These are phyloP conservation scores for Entomortierella chlamydospora DNA, from an alignment of 192 early-diverging fungal species.

Conservation along the genomic window DNA sequence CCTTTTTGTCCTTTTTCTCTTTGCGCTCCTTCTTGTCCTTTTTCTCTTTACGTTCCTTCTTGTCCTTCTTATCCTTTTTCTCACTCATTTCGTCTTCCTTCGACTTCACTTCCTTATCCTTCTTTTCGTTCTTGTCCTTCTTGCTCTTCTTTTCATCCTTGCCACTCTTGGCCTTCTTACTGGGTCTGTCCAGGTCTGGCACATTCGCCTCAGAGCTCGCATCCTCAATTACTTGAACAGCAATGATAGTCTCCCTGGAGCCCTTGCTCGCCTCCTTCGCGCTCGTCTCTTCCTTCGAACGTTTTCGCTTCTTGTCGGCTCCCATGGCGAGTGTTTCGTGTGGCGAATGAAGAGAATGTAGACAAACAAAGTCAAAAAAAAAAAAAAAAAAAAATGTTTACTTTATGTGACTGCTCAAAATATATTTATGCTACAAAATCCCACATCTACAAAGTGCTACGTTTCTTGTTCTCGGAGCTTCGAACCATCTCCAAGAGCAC, in stretches of 20 bases:
- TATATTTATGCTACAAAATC: too few relatives aligned
- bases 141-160: slow-evolving; percentile 15
- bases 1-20: slow-evolving; percentile 24
- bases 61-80: background rate
- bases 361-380: background rate
- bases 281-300: slow-evolving; percentile 22
- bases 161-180: slow-evolving; percentile 19
- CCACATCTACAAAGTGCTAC: too few relatives aligned
- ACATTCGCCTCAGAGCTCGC: background rate
- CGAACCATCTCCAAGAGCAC: slow-evolving; percentile 68
- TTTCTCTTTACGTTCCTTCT: slow-evolving; percentile 3
- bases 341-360: background rate
- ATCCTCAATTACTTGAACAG: background rate
- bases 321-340: slow-evolving; percentile 5
- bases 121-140: background rate
- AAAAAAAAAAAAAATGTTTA: slow-evolving; percentile 2
- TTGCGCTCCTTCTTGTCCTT: slow-evolving; percentile 8
- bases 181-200: background rate
- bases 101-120: background rate
- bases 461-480: slow-evolving; percentile 19
- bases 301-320: slow-evolving; percentile 44
- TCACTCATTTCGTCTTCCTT: background rate
- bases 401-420: background rate
- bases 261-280: background rate
- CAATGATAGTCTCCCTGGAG: slow-evolving; percentile 1